Evolutionary conservation across 1,139 yeast genomes (phyloP).

Genomic region (Geotrichum siamense): DNA sequence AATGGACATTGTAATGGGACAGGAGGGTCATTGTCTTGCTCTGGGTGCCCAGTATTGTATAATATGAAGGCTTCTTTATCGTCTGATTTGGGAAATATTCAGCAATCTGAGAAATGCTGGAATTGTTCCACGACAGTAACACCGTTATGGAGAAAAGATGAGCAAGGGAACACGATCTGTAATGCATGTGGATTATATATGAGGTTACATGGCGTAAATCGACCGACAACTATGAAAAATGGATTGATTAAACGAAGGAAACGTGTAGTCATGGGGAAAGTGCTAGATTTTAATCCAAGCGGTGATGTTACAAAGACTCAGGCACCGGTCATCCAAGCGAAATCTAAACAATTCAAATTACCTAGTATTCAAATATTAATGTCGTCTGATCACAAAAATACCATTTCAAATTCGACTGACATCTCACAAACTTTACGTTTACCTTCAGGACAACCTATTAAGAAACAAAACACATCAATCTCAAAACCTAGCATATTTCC

Average conservation of each 20-base stretch:
- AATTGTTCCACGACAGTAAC: slow-evolving; percentile 82
- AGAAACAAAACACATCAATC: no score
- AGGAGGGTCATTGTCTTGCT: slow-evolving; percentile 74
- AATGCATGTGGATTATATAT: slow-evolving; percentile 84
- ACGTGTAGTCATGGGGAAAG: slow-evolving; percentile 39
- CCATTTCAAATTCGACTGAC: slow-evolving; percentile 2
- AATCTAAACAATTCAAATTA: background rate
- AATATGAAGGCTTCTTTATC: slow-evolving; percentile 36
- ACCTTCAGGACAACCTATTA: no score
- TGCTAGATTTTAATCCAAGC: background rate
- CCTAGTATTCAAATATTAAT: background rate
- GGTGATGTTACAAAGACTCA: background rate
- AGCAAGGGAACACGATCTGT: slow-evolving; percentile 72
- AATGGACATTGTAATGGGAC: slow-evolving; percentile 84
- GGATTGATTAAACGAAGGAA: slow-evolving; percentile 68
- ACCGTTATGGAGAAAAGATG: slow-evolving; percentile 83
- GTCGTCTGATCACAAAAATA: slow-evolving; percentile 7
- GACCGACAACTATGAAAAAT: slow-evolving; percentile 72
- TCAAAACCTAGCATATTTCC: background rate
- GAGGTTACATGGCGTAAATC: slow-evolving; percentile 66
- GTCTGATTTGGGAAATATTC: background rate
- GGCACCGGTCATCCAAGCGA: slow-evolving; percentile 7
- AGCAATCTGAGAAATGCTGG: slow-evolving; percentile 42
- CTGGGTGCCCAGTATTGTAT: slow-evolving; percentile 77
- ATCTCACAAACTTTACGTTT: no score